Evolutionary conservation across 2,329 filamentous ascomycete genomes (phyloP), one percentile per base, ranked within the genome.

Genomic region (Epichloe typhina): DNA sequence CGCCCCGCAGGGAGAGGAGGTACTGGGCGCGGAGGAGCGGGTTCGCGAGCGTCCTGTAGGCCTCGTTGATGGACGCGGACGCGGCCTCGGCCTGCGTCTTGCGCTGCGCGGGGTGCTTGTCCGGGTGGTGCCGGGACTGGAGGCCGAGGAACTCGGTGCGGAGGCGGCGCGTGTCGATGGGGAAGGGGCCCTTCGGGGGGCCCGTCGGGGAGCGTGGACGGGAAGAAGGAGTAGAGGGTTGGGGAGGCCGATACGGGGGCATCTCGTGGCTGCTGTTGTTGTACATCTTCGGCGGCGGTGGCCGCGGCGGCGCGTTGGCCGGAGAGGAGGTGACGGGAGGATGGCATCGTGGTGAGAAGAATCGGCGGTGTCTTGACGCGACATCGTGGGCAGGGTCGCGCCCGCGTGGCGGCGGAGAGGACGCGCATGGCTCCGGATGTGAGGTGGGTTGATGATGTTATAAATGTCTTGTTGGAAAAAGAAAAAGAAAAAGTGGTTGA

Each of bases 191-290:
- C 0, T 62, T 50, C 0, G 91, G 91, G 0, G 0, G 88, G 86
- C 2, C 91, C 91, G 1, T 66, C 50, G 0, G 89, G 80, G 3
- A 96, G 76, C 3, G 89, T 86, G 35, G 77, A 64, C 1, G 90
- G 89, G 73, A 98, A 98, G 69, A 97, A 80, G 51, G 83, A 80
- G 76, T 96, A 97, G 74, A 91, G 80, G 50, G 83, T 88, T 33
- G 51, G 13, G 3, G 53, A 4, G 26, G 26, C 8, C 26, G 26
- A 31, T 1, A 31, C 3, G 26, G 26, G 26, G 26, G 26, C 26
- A 31, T 31, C 26, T 9, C 6, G 5, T 8, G 19, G 45, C 4
- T 36, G 23, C 17, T 37, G 17, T 4, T 21, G 31, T 15, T 36
- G 1, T 21, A n/a, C n/a, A n/a, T 17, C 15, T 19, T 5, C 13